Evolutionary conservation across 2,329 filamentous ascomycete species (phyloP).

Genomic region (Aspergillus neotritici): DNA sequence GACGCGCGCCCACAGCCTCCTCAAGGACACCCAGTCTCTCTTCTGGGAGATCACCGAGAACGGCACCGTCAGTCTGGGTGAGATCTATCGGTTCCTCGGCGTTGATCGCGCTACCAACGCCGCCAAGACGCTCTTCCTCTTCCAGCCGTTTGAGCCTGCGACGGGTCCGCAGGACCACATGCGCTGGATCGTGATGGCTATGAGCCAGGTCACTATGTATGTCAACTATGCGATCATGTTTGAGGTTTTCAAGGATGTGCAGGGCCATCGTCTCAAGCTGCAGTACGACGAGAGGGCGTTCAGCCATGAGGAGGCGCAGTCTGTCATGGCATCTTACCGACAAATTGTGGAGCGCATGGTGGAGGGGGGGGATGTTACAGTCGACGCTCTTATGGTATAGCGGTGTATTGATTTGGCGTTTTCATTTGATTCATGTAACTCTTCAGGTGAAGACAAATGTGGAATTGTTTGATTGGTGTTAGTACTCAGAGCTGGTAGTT

Average conservation of each 20-base stretch:
- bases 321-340: background rate
- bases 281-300: conserved; percentile 1
- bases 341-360: conserved; percentile 3
- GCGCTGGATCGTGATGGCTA: conserved; percentile 13
- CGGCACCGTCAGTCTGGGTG: conserved; percentile 19
- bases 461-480: no score
- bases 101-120: conserved; percentile 9
- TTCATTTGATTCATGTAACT: no score
- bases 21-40: conserved; percentile 17
- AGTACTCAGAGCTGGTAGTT: no score
- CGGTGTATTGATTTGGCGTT: no score
- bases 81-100: conserved; percentile 23
- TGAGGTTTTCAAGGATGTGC: conserved; percentile 4
- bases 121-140: conserved; percentile 24
- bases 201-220: conserved; percentile 7
- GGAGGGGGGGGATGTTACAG: no score
- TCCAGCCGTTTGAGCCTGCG: conserved; percentile 31
- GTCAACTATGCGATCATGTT: conserved; percentile 4
- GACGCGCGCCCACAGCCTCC: conserved; percentile 10
- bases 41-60: conserved; percentile 30
- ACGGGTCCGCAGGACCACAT: conserved; percentile 3
- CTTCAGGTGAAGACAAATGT: no score
- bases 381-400: no score
- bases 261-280: conserved; percentile 1
- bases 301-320: background rate